phyloP scores from a whole-genome alignment of 192 early-diverging fungal species.

The Dissophora globulifera region DNA sequence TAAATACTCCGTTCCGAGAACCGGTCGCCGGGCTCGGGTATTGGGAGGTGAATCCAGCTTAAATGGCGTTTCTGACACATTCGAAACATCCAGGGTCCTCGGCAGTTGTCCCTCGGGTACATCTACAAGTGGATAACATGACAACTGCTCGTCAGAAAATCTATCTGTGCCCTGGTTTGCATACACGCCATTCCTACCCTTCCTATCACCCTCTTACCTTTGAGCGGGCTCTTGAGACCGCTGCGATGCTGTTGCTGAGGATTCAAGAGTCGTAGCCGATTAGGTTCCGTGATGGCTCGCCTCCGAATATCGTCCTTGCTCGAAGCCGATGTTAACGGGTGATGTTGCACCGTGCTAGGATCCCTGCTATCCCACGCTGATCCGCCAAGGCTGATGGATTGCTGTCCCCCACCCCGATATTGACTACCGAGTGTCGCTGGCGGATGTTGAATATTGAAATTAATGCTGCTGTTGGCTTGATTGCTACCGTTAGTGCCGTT shows the following conservation, averaged over 20 bases:
- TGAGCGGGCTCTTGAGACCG: too few species aligned
- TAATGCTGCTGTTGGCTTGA: too few species aligned
- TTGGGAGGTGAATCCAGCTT: conserved; percentile 24
- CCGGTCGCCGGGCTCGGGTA: conserved; percentile 15
- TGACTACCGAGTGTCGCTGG: neutral
- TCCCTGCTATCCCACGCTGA: neutral
- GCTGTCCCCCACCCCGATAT: conserved; percentile 5
- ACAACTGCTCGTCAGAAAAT: too few species aligned
- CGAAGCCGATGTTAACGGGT: neutral
- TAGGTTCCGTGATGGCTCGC: conserved; percentile 43
- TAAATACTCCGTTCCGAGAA: conserved; percentile 47
- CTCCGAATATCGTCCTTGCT: conserved; percentile 28
- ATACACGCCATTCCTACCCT: conserved; percentile 10
- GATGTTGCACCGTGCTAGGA: conserved; percentile 6
- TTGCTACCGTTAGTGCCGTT: neutral
- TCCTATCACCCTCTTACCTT: too few species aligned
- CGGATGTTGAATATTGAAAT: too few species aligned
- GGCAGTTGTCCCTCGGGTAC: neutral
- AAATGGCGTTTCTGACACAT: conserved; percentile 28
- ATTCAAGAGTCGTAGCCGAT: conserved; percentile 14
- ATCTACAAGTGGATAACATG: neutral
- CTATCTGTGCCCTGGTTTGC: neutral
- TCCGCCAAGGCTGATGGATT: neutral
- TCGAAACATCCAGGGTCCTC: conserved; percentile 22
- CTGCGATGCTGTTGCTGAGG: neutral